A percentile compares a stretch with the other conserved stretches of the same genome.
Evolutionary conservation across 257 asterid species (phyloP).

Genomic region (Pogostemon cablin): DNA sequence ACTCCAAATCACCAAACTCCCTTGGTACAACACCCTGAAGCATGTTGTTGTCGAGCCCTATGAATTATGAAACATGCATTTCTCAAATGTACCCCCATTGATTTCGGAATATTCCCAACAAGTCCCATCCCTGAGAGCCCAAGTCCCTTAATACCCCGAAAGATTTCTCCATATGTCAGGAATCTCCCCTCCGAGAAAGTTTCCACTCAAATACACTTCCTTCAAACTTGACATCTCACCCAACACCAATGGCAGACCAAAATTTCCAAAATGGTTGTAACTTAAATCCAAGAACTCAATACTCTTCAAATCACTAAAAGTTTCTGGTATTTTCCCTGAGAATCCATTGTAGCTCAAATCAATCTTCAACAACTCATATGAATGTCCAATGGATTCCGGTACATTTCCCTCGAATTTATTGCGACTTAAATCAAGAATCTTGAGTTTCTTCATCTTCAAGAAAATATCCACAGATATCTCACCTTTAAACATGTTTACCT

Average conservation of each 20-base stretch:
- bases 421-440: conserved; percentile 68
- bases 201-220: conserved; percentile 73
- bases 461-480: conserved; percentile 39
- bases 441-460: conserved; percentile 50
- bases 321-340: conserved; percentile 65
- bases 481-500: conserved; percentile 57
- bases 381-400: conserved; percentile 55
- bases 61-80: conserved; percentile 55
- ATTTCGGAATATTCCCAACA: conserved; percentile 67
- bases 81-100: conserved; percentile 63
- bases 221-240: conserved; percentile 58
- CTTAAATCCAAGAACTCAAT: conserved; percentile 78
- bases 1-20: conserved; percentile 61
- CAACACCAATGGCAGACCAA: conserved; percentile 63
- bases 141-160: conserved; percentile 52
- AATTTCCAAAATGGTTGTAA: conserved; percentile 48
- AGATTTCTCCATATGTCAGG: conserved; percentile 78
- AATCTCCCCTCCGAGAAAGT: conserved; percentile 67
- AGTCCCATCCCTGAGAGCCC: conserved; percentile 70
- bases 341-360: conserved; percentile 68
- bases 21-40: conserved; percentile 71
- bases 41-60: conserved; percentile 74
- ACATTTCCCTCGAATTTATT: conserved; percentile 52
- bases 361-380: conserved; percentile 56
- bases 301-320: conserved; percentile 41